Percentiles rank a stretch among this genome's conserved stretches.
Evolutionary conservation across 83 land plant genomes (phyloP).

Genomic region (Thuja plicata): DNA sequence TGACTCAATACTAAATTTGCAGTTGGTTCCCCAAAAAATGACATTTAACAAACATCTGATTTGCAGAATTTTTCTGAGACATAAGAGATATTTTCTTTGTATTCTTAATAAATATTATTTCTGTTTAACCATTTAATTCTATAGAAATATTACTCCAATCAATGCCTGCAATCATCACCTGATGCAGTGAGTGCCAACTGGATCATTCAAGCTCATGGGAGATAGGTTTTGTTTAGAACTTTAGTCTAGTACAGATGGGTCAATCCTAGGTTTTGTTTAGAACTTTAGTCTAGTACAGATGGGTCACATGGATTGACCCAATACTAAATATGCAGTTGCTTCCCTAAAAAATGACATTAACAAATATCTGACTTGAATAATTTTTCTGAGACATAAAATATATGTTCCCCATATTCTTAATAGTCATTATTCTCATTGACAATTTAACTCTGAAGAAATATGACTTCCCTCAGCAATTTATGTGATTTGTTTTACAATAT

Average conservation of each 20-base stretch:
- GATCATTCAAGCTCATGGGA: background rate
- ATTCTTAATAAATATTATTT: too few relatives aligned
- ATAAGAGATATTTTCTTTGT: background rate
- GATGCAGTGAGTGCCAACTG: background rate
- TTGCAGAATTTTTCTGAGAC: background rate
- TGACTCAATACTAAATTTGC: background rate
- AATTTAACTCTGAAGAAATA: too few relatives aligned
- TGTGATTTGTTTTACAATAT: too few relatives aligned
- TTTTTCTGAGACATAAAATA: too few relatives aligned
- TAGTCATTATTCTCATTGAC: too few relatives aligned
- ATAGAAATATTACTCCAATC: too few relatives aligned
- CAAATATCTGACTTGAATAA: background rate
- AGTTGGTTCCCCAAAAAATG: background rate
- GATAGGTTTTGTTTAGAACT: background rate
- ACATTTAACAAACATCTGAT: background rate
- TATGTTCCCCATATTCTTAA: too few relatives aligned
- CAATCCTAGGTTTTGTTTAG: background rate
- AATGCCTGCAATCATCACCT: background rate
- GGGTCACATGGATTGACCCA: background rate
- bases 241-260: too few relatives aligned
- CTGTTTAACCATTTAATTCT: too few relatives aligned
- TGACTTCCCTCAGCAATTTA: too few relatives aligned
- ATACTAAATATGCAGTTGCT: too few relatives aligned
- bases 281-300: too few relatives aligned
- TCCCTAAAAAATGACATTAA: background rate